phyloP scores from a whole-genome alignment of 805 yeast species.

The Starmerella potacharoeniae region DNA sequence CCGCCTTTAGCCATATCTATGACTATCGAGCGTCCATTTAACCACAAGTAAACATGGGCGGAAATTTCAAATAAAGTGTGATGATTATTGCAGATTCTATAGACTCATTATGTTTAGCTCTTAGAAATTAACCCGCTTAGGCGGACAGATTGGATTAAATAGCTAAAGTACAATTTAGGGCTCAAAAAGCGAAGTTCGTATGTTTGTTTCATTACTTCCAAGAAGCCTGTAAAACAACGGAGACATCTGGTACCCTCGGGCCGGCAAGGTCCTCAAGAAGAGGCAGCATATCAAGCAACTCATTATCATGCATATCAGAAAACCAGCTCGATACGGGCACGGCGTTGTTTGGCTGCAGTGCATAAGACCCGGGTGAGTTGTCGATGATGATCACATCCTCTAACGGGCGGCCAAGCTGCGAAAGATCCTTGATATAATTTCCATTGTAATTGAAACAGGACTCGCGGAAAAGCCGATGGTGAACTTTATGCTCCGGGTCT shows the following conservation, averaged over 20 bases:
- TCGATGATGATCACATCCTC: slow-evolving; percentile 80
- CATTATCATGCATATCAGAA: slow-evolving; percentile 95
- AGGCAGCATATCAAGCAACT: slow-evolving; percentile 81
- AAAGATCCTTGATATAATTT: slow-evolving; percentile 82
- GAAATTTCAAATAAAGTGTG: too few species aligned
- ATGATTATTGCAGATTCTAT: too few species aligned
- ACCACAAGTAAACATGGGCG: too few species aligned
- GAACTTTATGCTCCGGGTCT: slow-evolving; percentile 63
- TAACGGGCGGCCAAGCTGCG: slow-evolving; percentile 89
- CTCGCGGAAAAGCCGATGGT: slow-evolving; percentile 89
- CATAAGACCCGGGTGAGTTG: slow-evolving; percentile 96
- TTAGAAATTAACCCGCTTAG: background rate
- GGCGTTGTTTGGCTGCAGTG: slow-evolving; percentile 96
- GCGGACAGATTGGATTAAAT: background rate
- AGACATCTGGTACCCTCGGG: slow-evolving; percentile 68
- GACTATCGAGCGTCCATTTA: too few species aligned
- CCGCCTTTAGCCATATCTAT: too few species aligned
- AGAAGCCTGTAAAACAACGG: slow-evolving; percentile 43
- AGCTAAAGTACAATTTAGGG: background rate
- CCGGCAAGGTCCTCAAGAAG: slow-evolving; percentile 74
- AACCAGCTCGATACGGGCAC: slow-evolving; percentile 97
- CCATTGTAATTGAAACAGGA: slow-evolving; percentile 91
- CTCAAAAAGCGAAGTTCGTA: too few species aligned
- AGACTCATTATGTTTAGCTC: too few species aligned
- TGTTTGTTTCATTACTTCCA: slow-evolving; percentile 4